These are phyloP conservation scores for Lactarius sp. DNA, from an alignment of 768 basidiomycete species.

Conservation along the genomic window DNA sequence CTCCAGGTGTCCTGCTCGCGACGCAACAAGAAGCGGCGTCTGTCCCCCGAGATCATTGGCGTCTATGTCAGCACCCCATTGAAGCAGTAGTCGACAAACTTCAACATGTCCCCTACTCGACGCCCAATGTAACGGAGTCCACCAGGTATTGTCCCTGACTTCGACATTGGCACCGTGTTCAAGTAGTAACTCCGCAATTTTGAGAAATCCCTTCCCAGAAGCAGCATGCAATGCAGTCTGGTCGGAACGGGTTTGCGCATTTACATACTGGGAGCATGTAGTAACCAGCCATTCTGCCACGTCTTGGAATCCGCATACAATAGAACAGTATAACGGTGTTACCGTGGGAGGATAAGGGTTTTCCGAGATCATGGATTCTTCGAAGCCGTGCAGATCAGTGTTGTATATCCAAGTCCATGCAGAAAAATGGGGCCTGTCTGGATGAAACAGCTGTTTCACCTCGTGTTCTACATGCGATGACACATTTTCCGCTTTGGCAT, in stretches of 20 bases:
- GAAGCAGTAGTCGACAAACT: background rate
- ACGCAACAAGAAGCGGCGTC: background rate
- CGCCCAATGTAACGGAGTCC: background rate
- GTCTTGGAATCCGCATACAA: background rate
- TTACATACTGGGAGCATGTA: background rate
- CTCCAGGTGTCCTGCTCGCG: background rate
- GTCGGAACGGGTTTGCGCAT: too few relatives aligned
- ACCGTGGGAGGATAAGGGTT: fast-evolving
- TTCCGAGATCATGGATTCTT: too few relatives aligned
- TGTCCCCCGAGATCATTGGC: too few relatives aligned
- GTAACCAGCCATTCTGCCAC: background rate
- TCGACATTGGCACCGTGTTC: too few relatives aligned
- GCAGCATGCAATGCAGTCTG: background rate
- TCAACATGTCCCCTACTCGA: background rate
- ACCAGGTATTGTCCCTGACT: fast-evolving
- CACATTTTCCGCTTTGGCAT: too few relatives aligned
- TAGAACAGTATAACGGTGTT: background rate
- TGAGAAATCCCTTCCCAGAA: background rate
- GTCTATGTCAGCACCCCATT: background rate
- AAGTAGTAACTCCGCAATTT: too few relatives aligned
- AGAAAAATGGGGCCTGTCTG: background rate
- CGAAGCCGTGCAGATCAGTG: too few relatives aligned
- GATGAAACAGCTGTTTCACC: too few relatives aligned
- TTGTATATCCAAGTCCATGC: background rate
- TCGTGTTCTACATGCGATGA: too few relatives aligned